Evolutionary conservation across 1,284 basidiomycete species (phyloP).

Genomic region (Austroboletus novae-zelandiae): DNA sequence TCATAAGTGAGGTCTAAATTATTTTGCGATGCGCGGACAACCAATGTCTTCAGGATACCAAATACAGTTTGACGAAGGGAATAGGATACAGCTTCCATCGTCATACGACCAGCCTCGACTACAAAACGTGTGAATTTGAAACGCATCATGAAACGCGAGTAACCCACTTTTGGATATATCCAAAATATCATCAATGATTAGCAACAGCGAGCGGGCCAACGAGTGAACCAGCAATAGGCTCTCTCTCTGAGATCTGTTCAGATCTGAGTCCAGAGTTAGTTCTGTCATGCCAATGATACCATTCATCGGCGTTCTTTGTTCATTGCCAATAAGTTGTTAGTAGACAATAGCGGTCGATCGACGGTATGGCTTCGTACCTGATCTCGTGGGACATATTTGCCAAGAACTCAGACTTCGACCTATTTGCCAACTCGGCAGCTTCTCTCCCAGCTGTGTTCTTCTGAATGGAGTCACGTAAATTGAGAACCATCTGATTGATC

Average conservation of each 20-base stretch:
- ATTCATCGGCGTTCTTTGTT: constrained; percentile 90
- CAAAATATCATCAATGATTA: constrained; percentile 98
- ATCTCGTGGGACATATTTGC: constrained; percentile 97
- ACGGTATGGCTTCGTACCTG: constrained; percentile 48
- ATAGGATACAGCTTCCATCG: constrained; percentile 98
- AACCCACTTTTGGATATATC: constrained; percentile 95
- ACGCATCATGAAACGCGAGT: neutral
- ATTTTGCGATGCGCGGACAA: constrained; percentile 97
- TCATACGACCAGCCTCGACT: constrained; percentile 99
- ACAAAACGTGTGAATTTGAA: constrained; percentile 9
- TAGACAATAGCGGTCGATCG: neutral
- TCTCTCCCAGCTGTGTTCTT: constrained; percentile 98
- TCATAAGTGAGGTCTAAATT: constrained; percentile 97
- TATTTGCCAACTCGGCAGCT: constrained; percentile 94
- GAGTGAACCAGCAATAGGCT: constrained; percentile 96
- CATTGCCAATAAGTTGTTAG: constrained; percentile 11
- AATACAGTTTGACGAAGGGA: constrained; percentile 96
- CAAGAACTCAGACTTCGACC: constrained; percentile 97
- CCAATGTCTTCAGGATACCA: constrained; percentile 96
- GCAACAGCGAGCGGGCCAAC: constrained; percentile 87
- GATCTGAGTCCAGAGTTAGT: constrained; percentile 92
- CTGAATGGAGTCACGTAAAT: constrained; percentile 95
- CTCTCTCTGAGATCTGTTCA: constrained; percentile 89
- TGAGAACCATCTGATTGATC: constrained; percentile 99
- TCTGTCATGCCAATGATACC: constrained; percentile 99